Percentiles rank a stretch among this genome's conserved stretches.
Evolutionary conservation across 2,329 filamentous ascomycete species (phyloP).

Genomic region (Epichloe hybrida): DNA sequence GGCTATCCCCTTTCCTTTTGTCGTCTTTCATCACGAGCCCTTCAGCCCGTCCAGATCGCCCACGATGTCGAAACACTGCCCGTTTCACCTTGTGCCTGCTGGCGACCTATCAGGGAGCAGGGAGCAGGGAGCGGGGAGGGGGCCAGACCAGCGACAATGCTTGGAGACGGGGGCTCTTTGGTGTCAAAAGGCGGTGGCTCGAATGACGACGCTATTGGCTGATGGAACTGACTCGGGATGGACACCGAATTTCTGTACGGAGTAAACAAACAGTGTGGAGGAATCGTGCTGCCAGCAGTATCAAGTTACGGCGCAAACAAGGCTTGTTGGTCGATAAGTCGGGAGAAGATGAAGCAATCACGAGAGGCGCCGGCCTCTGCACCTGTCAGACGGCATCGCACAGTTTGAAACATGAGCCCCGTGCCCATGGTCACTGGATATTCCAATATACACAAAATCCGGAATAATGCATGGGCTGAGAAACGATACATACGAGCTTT

Average conservation of each 20-base stretch:
- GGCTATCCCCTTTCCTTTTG: neutral
- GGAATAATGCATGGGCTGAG: no score
- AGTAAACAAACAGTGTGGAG: no score
- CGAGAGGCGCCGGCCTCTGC: neutral
- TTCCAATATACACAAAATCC: no score
- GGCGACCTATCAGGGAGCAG: slow-evolving; percentile 7
- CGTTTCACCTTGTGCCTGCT: slow-evolving; percentile 12
- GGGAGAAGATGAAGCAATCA: neutral
- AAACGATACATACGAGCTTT: no score
- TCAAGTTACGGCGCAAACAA: neutral
- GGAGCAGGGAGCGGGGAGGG: no score
- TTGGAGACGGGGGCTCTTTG: neutral
- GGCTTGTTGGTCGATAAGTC: neutral
- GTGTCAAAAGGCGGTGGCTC: neutral
- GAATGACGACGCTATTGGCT: neutral
- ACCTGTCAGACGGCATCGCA: neutral
- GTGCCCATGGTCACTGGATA: no score
- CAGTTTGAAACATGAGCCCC: neutral
- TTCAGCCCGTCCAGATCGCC: neutral
- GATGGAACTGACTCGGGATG: neutral
- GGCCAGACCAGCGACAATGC: neutral
- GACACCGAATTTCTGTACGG: neutral
- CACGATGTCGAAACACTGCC: slow-evolving; percentile 12
- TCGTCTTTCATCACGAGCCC: neutral
- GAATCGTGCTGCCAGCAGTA: no score